phyloP scores from a whole-genome alignment of 1,139 yeast genomes.

The Yamadazyma membranifaciens region DNA sequence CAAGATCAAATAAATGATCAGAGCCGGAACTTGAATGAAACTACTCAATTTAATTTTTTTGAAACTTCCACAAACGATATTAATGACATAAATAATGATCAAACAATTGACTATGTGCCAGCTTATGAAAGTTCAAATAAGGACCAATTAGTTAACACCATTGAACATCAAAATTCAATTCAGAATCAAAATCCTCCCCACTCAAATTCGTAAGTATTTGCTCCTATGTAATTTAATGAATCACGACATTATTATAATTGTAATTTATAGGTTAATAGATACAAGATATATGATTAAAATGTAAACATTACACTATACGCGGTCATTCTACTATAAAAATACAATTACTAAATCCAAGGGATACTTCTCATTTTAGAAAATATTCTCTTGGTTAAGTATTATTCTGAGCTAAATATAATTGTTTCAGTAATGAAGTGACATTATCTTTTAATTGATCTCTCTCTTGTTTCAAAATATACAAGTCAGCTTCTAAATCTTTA shows the following conservation, averaged over 20 bases:
- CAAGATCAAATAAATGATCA: not conserved
- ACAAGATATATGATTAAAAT: not conserved
- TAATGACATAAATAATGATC: slow-evolving; percentile 16
- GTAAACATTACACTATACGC: slow-evolving; percentile 1
- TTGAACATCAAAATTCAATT: slow-evolving; percentile 1
- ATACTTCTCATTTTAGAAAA: not conserved
- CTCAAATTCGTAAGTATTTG: not conserved
- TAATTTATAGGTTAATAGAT: slow-evolving; percentile 4
- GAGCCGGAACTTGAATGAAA: too few relatives aligned
- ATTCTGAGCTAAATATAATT: slow-evolving; percentile 29
- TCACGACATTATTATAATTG: slow-evolving; percentile 6
- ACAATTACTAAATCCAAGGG: not conserved
- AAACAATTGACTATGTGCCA: slow-evolving; percentile 37
- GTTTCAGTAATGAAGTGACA: slow-evolving; percentile 58
- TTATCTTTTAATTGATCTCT: slow-evolving; percentile 75
- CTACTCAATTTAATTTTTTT: slow-evolving; percentile 13
- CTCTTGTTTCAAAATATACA: slow-evolving; percentile 78
- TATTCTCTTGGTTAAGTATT: not conserved
- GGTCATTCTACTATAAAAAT: slow-evolving; percentile 1
- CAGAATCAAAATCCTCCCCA: too few relatives aligned
- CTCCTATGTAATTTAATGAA: slow-evolving; percentile 3
- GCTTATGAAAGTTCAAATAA: slow-evolving; percentile 31
- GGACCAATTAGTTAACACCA: slow-evolving; percentile 21
- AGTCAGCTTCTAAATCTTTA: slow-evolving; percentile 81
- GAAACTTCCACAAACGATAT: slow-evolving; percentile 9